These are phyloP conservation scores for Styphnolobium japonicum DNA, from an alignment of 306 rosid genomes.

Conservation along the genomic window DNA sequence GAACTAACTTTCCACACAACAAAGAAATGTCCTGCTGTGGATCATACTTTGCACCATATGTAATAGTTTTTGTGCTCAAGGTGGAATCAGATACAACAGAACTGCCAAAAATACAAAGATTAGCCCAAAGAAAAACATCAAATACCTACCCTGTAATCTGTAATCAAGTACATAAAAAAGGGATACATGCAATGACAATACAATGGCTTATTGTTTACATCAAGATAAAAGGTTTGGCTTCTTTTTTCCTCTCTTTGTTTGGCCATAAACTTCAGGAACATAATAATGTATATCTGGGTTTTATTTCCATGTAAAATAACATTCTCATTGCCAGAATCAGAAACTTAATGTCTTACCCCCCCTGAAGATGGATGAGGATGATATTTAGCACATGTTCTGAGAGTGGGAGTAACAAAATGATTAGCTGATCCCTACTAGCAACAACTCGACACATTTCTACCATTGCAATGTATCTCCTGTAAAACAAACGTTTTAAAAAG, in stretches of 20 bases:
- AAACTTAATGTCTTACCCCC: slow-evolving; percentile 51
- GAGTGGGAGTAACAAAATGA: slow-evolving; percentile 67
- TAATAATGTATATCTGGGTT: background rate
- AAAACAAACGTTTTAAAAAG: slow-evolving; percentile 28
- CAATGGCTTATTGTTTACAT: background rate
- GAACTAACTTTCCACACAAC: slow-evolving; percentile 62
- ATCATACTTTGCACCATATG: slow-evolving; percentile 50
- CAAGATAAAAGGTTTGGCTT: background rate
- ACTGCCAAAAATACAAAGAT: slow-evolving; percentile 42
- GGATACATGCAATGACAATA: background rate
- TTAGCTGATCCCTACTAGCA: slow-evolving; percentile 67
- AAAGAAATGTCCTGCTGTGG: slow-evolving; percentile 49
- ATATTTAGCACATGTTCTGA: slow-evolving; percentile 77
- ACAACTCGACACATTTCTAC: slow-evolving; percentile 92
- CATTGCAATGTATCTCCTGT: slow-evolving; percentile 91
- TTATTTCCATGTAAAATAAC: background rate
- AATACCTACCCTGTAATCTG: background rate
- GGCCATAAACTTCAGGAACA: background rate
- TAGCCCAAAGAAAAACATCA: slow-evolving; percentile 4
- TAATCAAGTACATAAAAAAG: background rate
- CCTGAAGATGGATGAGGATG: slow-evolving; percentile 78
- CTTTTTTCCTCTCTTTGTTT: background rate
- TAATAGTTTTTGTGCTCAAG: slow-evolving; percentile 42
- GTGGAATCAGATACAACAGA: slow-evolving; percentile 41
- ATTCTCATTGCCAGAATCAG: background rate